Evolutionary conservation across 2,329 filamentous ascomycete genomes (phyloP), one percentile per base, ranked within the genome.

Genomic region (Colletotrichum eleusines): DNA sequence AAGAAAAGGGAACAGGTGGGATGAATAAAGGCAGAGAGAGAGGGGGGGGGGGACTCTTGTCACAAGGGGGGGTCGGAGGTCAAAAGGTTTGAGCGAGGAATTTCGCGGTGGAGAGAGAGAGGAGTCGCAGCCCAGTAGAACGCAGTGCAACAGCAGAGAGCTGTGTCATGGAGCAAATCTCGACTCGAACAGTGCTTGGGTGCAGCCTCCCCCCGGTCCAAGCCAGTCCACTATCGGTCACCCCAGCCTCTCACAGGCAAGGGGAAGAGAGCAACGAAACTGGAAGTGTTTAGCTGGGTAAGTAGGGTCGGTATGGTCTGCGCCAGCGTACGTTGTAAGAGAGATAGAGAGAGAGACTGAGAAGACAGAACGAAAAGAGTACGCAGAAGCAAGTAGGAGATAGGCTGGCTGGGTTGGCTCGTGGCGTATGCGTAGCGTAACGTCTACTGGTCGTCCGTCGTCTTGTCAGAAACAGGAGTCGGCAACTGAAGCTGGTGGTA

Each of bases 61-160:
- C 69, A 63, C 69, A 68, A 58, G 64, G 64, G 63, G 40, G 20
- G 18, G 63, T 38, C 58, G 68, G 59, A 40, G 51, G 58, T 68
- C 46, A 63, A 68, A 63, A 57, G 59, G 65, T 71, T 71, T 63
- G 68, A 71, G 68, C 68, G 68, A 71, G 64, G 46, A 51, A 71
- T 71, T 63, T 68, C 68, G 68, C 68, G 68, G 68, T 71, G 68
- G 64, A 68, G 68, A 48, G 64, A 68, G 68, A 48, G 64, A 63
- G 23, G 46, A 35, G 44, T 44, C 40, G 54, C 38, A 54, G 55
- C 28, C 57, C 48, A 48, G 38, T 20, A 33, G 23, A 53, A 66
- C 44, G 62, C 62, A 55, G 62, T 44, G 51, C 51, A 57, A 51
- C 44, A 50, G 64, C 57, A 66, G 58, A 66, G 63, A 53, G 18